Evolutionary conservation across 2,329 filamentous ascomycete genomes (phyloP), one percentile per base, ranked within the genome.

Genomic region (Phialocephala subalpina): DNA sequence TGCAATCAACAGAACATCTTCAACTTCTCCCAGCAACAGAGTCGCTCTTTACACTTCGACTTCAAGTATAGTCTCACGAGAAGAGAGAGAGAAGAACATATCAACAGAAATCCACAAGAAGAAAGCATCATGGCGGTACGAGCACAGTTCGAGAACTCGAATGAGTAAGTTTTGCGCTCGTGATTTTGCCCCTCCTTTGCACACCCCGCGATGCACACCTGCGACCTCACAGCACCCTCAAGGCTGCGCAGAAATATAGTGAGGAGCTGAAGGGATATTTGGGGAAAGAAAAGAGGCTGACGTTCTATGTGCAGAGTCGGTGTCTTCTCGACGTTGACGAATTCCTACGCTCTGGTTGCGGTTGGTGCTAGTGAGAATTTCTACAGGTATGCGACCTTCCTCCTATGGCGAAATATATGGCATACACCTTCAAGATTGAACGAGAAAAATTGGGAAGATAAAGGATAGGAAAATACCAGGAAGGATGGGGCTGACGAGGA

Each of bases 331-430:
- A 97, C 93, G 69, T 91, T 99, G 78, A 99, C 96, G 74, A 99
- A 99, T 83, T 95, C 93, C 67, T 99, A 97, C 82, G 94, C 94
- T 74, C 87, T 99, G 75, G 93, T 97, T 74, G 94, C 95, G 71
- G 89, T 97, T 72, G 96, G 96, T 77, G 94, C 93, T 75, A 97
- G 93, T 77, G 94, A 97, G 86, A 98, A 98, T 87, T 99, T 99
- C 82, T 98, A 98, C 89, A 94, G 88, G 89, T 91, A 79, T 69
- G 80, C 42, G 52, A 22, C 47, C 36, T 33, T n/a, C 45, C 22
- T 22, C 12, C 20, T 12, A 4, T 6, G 47, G 20, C 20, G 20
- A 12, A 52, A 20, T 18, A 20, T 3, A 12, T 29, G 47, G 47
- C n/a, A 52, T 22, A 20, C 12, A 20, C 8, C 8, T 33, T 9